Base-by-base conservation (phyloP, 164 flowering plant genomes). In the Vitis amurensis region DNA sequence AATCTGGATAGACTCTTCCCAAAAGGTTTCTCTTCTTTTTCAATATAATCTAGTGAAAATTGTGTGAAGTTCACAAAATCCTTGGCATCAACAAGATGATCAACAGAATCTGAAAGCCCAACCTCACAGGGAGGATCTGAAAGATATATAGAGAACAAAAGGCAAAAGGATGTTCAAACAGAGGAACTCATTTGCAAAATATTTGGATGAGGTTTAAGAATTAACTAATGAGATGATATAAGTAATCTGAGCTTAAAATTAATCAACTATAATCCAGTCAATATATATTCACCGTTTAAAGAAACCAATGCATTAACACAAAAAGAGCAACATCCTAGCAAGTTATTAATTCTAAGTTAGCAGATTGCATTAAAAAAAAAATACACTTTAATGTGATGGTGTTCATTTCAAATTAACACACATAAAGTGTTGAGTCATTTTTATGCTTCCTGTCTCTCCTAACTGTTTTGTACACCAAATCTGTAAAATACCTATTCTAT, bases 111-210 rank as follows among this genome's bases (percentile, higher is more conserved):
- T 19, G 61, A 51, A 62, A 92, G 80, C 31, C 63, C 77, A 74
- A 91, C 83, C 63, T 91, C 83, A 67, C 99, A 95, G 49, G 99
- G 93, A 73, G 65, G 68, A 81, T 88, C 95, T 91, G 90, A 74
- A 80, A 77, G 51, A 63, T 50, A 30, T 61, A 55, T 48, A 29
- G 13, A 63, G 16, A 17, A 53, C 27, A 16, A 15, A 31, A 52
- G 55, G 57, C 51, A 57, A 4, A 55, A 63, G 68, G 5, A 68
- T 55, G 17, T 60, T 55, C 56, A 74, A 44, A 48, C 15, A 63
- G 13, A 57, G 37, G 48, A 9, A 68, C 61, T 11, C 9, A 17
- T 7, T 2, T 27, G 15, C 9, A 56, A 44, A 37, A 67, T 57
- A 12, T 44, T 31, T 8, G 27, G 27, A 5, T 16, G 57, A 66